Evolutionary conservation across 306 rosid genomes (phyloP), one percentile per base, ranked within the genome.

Genomic region (Sicyos baderoa): DNA sequence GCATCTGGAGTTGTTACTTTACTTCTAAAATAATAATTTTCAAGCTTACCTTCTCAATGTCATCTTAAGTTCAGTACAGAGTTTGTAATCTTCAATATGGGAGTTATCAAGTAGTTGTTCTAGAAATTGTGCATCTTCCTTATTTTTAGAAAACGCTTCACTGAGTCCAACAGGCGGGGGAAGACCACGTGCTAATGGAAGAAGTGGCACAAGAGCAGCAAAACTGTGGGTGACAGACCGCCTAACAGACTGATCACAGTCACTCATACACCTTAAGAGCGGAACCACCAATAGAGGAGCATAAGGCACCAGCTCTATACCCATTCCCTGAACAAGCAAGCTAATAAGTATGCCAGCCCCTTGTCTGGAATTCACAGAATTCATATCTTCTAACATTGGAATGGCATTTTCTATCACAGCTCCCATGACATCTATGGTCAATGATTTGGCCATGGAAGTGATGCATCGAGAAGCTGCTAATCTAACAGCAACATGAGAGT

Each of bases 201-300:
- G 97, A 78, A 93, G 83, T 64, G 99, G 99, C 70, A 93, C 99
- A 78, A 93, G 97, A 59, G 99, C 89, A 67, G 99, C 99, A 90
- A 93, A 93, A 86, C 99, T 90, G 81, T 80, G 99, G 50, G 99
- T 93, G 76, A 93, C 99, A 80, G 96, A 86, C 84, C 84, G 86
- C 79, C 99, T 93, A 71, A 93, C 99, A 65, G 94, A 93, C 68
- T 86, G 96, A 82, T 93, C 96, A 70, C 88, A 84, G 49, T 93
- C 99, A 72, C 99, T 86, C 99, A 90, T 93, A 75, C 99, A 93
- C 84, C 88, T 80, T 53, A 93, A 77, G 79, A 93, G 99, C 54
- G 99, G 99, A 76, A 93, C 99, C 32, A 93, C 97, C 82, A 93
- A 79, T 54, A 93, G 81, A 76, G 97, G 91, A 79, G 99, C 94